phyloP scores from a whole-genome alignment of 768 basidiomycete genomes.

The Clavaria fumosa region DNA sequence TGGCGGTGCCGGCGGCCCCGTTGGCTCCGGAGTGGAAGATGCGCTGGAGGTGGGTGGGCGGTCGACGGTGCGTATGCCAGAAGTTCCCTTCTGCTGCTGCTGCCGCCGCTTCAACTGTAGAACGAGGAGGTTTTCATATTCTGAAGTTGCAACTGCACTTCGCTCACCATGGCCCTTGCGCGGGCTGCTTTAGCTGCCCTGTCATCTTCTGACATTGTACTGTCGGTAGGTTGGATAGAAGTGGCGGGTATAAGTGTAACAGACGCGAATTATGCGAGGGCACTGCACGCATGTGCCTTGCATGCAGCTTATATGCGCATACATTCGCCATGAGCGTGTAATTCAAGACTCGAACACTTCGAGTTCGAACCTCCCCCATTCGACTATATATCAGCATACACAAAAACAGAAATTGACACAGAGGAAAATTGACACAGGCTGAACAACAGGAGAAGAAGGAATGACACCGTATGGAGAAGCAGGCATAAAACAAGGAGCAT shows the following conservation, averaged over 20 bases:
- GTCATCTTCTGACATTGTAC: slow-evolving; percentile 56
- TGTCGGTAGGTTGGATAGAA: too few relatives aligned
- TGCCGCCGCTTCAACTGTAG: slow-evolving; percentile 59
- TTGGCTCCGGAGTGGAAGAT: slow-evolving; percentile 37
- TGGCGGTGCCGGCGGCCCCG: slow-evolving; percentile 19
- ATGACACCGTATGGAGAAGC: slow-evolving; percentile 10
- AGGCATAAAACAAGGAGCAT: too few relatives aligned
- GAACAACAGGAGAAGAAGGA: slow-evolving; percentile 11
- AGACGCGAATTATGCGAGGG: too few relatives aligned
- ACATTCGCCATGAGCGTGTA: too few relatives aligned
- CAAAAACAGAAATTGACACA: slow-evolving; percentile 24
- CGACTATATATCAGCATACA: too few relatives aligned
- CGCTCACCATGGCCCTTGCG: slow-evolving; percentile 64
- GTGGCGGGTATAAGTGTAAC: too few relatives aligned
- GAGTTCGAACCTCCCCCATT: too few relatives aligned
- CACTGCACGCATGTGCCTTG: too few relatives aligned
- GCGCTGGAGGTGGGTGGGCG: slow-evolving; percentile 31
- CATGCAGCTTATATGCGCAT: too few relatives aligned
- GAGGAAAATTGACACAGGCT: slow-evolving; percentile 14
- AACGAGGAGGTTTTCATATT: neutral
- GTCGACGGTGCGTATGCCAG: slow-evolving; percentile 16
- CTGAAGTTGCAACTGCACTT: slow-evolving; percentile 1
- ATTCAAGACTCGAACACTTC: slow-evolving; percentile 38
- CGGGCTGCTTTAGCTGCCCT: slow-evolving; percentile 71
- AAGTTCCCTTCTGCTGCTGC: slow-evolving; percentile 3